Base-by-base conservation (phyloP, 2,329 filamentous ascomycete species). In the Xylariaceae sp. region DNA sequence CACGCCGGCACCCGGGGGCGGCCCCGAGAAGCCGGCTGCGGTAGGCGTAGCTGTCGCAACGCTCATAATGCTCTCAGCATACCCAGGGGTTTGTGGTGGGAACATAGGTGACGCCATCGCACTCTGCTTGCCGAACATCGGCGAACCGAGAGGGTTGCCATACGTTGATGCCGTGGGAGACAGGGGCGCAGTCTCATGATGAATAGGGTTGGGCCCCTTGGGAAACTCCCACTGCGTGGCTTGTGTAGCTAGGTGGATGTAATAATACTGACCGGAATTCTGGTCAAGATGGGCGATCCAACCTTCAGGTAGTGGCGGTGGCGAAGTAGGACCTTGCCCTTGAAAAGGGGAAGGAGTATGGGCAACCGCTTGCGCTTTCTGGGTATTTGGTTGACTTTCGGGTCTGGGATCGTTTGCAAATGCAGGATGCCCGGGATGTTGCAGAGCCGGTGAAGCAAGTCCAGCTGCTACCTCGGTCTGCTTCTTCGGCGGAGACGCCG, bases 141-240 rank as follows among this genome's bases (percentile, higher is more conserved):
- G 89, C 1, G 89, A 91, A 3, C 78, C 81, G 23, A 92, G 73
- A 3, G 89, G 87, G 67, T 91, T 90, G 57, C 88, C 89, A 65
- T 91, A 92, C 0, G 88, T 88, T 48, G 87, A 91, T 5, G 86
- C 85, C 0, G 89, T 88, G 0, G 93, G 93, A 6, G 93, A 97
- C 54, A 97, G 77, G 0, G 93, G 93, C 16, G 86, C 81, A 14
- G 89, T 83, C 57, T 96, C 92, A 61, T 96, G 84, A 60, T 91
- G 90, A 51, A 97, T 81, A 1, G 93, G 93, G 20, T 91, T 96
- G 0, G 93, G 93, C 0, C 93, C 93, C 75, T 97, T 98, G 23
- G 95, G 95, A 65, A 98, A 98, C 69, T 99, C 95, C 95, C 95
- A 99, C 71, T 99, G 95, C 0, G 95, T 99, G 2, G 93, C 91